A percentile compares a stretch with the other conserved stretches of the same genome.
These are phyloP conservation scores for Botrytis elliptica DNA, from an alignment of 2,329 filamentous ascomycete genomes.

Conservation along the genomic window DNA sequence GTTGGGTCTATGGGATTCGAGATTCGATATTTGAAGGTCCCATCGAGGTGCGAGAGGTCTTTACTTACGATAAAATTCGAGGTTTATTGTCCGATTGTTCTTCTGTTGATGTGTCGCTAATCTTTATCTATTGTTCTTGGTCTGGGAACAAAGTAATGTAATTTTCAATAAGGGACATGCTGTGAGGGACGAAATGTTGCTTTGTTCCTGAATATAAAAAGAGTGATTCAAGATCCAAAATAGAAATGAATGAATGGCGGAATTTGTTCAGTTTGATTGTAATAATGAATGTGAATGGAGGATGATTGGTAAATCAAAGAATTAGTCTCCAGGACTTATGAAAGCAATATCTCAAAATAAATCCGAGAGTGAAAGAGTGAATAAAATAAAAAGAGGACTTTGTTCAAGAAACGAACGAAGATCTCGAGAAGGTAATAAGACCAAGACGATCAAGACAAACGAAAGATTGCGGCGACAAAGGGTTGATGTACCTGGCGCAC, in stretches of 20 bases:
- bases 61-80: slow-evolving; percentile 15
- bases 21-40: not conserved
- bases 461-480: not conserved
- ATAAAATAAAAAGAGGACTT: not conserved
- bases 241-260: not conserved
- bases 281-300: slow-evolving; percentile 12
- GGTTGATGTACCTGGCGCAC: not conserved
- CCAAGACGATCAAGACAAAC: not conserved
- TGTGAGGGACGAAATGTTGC: not conserved
- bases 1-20: slow-evolving; percentile 18
- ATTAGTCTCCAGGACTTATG: slow-evolving; percentile 15
- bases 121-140: slow-evolving; percentile 12
- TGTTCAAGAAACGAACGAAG: slow-evolving; percentile 2
- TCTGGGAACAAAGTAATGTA: slow-evolving; percentile 7
- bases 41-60: not conserved
- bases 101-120: not conserved
- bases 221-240: slow-evolving; percentile 18
- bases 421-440: not conserved
- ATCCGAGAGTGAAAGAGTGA: not conserved
- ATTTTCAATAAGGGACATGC: slow-evolving; percentile 8
- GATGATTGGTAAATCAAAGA: not conserved
- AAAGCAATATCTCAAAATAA: not conserved
- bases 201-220: slow-evolving; percentile 4
- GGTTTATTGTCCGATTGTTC: not conserved
- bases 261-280: not conserved